A percentile compares a stretch with the other conserved stretches of the same genome.
These are phyloP conservation scores for Dactylis glomerata DNA, from an alignment of 176 grass and related monocot genomes.

Conservation along the genomic window DNA sequence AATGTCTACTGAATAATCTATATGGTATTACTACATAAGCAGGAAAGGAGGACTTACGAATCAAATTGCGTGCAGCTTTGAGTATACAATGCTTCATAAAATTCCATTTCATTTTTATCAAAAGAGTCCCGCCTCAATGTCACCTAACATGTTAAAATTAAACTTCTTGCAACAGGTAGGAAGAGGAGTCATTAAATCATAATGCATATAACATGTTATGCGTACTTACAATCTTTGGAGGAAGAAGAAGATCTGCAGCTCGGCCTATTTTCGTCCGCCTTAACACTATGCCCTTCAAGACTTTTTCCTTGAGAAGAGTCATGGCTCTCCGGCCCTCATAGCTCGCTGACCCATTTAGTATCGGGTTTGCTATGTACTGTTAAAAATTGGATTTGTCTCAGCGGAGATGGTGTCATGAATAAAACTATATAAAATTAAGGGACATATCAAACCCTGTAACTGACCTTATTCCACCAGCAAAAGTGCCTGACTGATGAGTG, in stretches of 20 bases:
- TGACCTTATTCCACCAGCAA: constrained; percentile 98
- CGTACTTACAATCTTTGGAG: constrained; percentile 73
- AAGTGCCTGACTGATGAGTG: constrained; percentile 92
- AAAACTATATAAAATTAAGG: background rate
- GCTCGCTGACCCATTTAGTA: constrained; percentile 42
- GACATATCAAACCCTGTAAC: constrained; percentile 7
- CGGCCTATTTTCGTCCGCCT: constrained; percentile 87
- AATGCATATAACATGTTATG: background rate
- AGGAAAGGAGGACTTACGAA: constrained; percentile 56
- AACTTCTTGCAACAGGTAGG: constrained; percentile 15
- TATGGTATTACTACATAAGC: constrained; percentile 12
- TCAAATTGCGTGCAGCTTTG: constrained; percentile 89
- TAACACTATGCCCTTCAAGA: constrained; percentile 86
- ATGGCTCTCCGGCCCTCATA: constrained; percentile 52
- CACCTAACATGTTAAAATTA: constrained; percentile 55
- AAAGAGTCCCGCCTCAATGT: constrained; percentile 73
- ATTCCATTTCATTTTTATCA: constrained; percentile 82
- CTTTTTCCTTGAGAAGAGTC: constrained; percentile 74
- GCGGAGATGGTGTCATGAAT: background rate
- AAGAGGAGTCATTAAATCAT: background rate
- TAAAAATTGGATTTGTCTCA: constrained; percentile 33
- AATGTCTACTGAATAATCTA: background rate
- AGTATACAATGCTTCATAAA: constrained; percentile 97
- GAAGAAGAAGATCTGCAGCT: constrained; percentile 93
- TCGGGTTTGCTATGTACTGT: constrained; percentile 74